phyloP scores from a whole-genome alignment of 2,329 filamentous ascomycete genomes.

The Aspergillus sp. region DNA sequence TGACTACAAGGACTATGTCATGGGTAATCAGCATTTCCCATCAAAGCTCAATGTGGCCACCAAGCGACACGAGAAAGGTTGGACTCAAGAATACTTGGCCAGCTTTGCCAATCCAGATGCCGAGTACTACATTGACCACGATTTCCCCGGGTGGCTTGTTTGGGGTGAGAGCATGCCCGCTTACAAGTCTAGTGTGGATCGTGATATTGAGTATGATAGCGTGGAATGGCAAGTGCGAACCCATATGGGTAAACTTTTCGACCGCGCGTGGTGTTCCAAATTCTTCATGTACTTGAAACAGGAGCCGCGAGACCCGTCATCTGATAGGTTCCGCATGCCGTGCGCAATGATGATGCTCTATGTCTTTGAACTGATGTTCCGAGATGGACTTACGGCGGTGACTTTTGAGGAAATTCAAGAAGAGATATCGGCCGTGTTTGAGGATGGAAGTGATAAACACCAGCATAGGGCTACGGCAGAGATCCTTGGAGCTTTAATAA shows the following conservation, averaged over 20 bases:
- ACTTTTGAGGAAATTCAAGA: constrained; percentile 84
- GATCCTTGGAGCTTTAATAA: constrained; percentile 77
- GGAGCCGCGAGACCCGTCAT: constrained; percentile 71
- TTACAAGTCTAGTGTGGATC: constrained; percentile 59
- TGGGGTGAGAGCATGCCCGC: constrained; percentile 85
- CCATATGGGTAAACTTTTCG: constrained; percentile 72
- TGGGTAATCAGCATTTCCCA: constrained; percentile 66
- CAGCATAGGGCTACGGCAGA: constrained; percentile 93
- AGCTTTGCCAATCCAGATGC: constrained; percentile 68
- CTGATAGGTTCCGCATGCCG: constrained; percentile 83
- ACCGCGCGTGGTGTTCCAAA: constrained; percentile 73
- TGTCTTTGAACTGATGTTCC: constrained; percentile 77
- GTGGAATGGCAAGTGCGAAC: constrained; percentile 63
- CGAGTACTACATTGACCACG: constrained; percentile 82
- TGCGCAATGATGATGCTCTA: constrained; percentile 81
- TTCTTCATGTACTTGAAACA: constrained; percentile 94
- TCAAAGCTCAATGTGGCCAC: constrained; percentile 70
- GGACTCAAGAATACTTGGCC: constrained; percentile 69
- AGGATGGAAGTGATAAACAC: constrained; percentile 92
- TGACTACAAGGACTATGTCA: constrained; percentile 75
- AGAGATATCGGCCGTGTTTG: constrained; percentile 66
- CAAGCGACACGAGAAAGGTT: constrained; percentile 62
- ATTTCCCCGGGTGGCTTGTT: constrained; percentile 91
- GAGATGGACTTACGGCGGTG: constrained; percentile 61
- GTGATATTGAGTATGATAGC: constrained; percentile 67